phyloP scores from a whole-genome alignment of 768 basidiomycete species.

The Ramaria sp. region DNA sequence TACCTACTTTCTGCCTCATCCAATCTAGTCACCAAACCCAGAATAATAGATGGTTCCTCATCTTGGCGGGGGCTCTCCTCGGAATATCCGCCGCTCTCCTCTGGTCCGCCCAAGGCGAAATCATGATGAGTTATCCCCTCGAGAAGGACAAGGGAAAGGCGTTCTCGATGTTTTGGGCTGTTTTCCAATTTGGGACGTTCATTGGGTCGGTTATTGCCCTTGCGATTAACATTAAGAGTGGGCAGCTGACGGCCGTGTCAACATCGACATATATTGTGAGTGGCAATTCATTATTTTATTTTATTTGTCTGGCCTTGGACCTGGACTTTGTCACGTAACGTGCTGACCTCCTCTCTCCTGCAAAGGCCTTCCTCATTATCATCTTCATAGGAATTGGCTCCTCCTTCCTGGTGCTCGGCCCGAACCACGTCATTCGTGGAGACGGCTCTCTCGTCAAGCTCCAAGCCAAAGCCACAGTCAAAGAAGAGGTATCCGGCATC shows the following conservation, averaged over 20 bases:
- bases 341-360: neutral
- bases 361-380: conserved; percentile 33
- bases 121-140: conserved; percentile 49
- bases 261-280: conserved; percentile 31
- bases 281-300: neutral
- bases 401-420: conserved; percentile 26
- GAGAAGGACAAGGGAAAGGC: conserved; percentile 46
- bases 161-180: conserved; percentile 44
- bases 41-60: conserved; percentile 33
- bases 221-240: conserved; percentile 28
- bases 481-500: conserved; percentile 13
- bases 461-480: conserved; percentile 18
- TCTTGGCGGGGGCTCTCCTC: conserved; percentile 38
- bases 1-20: neutral
- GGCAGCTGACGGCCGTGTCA: conserved; percentile 23
- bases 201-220: conserved; percentile 35
- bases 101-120: conserved; percentile 41
- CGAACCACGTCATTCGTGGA: conserved; percentile 25
- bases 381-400: conserved; percentile 31
- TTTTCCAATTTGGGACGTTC: conserved; percentile 34
- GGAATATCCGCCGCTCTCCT: conserved; percentile 40
- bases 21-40: conserved; percentile 26
- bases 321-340: neutral
- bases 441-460: conserved; percentile 33
- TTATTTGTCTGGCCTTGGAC: too few species aligned